Percentiles rank a stretch among this genome's conserved stretches.
Conservation (phyloP, 2,329 filamentous ascomycete species). For the Sporothrix curviconia region DNA sequence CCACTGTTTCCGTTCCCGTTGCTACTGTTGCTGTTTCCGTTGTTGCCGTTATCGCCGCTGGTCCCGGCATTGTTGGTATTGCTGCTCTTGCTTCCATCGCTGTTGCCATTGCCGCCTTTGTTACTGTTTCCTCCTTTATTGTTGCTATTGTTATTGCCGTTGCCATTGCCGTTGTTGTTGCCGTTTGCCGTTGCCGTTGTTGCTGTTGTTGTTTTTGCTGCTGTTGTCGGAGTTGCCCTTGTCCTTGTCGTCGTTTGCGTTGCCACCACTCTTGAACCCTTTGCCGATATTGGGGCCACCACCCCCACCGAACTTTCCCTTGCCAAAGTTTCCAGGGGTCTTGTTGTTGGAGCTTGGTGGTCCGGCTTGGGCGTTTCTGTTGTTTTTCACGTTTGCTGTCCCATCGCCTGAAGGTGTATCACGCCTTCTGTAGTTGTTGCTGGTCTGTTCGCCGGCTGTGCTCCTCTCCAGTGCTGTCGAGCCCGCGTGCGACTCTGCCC, state of each 20-base stretch:
- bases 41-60: conserved; percentile 2
- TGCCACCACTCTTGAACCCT: not conserved
- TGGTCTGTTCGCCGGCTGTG: conserved; percentile 9
- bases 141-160: conserved; percentile 8
- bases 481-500: conserved; percentile 10
- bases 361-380: not conserved
- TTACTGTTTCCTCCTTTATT: conserved; percentile 10
- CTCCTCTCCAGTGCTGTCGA: too few relatives aligned
- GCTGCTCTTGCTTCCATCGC: not conserved
- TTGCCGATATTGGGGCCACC: not conserved
- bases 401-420: not conserved
- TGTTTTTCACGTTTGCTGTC: not conserved
- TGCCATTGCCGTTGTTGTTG: not conserved
- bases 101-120: conserved; percentile 4
- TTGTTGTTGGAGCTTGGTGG: not conserved
- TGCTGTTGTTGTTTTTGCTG: not conserved
- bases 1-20: not conserved
- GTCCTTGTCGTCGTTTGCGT: not conserved
- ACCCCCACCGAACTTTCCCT: too few relatives aligned
- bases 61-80: not conserved
- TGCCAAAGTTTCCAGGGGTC: not conserved
- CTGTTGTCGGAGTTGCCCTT: conserved; percentile 7
- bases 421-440: not conserved
- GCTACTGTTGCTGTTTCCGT: not conserved
- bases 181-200: conserved; percentile 7